Base-by-base conservation (phyloP, 75 land plant genomes). In the Azolla pinnata region DNA sequence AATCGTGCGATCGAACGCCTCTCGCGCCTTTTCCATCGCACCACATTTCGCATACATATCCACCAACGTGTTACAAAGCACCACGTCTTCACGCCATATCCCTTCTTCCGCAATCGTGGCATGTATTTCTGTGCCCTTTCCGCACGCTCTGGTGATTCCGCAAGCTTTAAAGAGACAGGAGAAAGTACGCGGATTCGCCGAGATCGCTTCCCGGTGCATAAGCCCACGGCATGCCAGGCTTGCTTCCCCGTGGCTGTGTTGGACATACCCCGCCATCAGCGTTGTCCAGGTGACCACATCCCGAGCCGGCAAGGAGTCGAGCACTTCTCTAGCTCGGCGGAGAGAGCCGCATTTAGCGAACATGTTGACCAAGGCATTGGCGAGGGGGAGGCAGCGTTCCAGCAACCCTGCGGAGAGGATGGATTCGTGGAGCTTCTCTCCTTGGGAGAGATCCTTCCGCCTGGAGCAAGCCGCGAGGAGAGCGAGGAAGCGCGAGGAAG, bases 41-140 rank as follows among this genome's bases (percentile, higher is more conserved):
- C 81, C 81, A 60, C 70, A 77, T 14, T 27, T 56, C 5, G 55
- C 57, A 67, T 84, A 84, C 72, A 84, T 64, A 31, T 78, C 64
- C 59, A 84, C 64, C 52, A 84, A 46, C 29, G 78, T 58, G 62
- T 72, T 81, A 0, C 50, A 27, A 1, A 83, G 74, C 51, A 61
- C 74, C 26, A 71, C 44, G 60, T 77, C 59, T 14, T 60, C 48
- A 0, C n/a, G 29, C 52, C 71, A 63, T 49, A 77, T 70, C 26
- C 56, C 51, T 60, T 75, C 49, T 46, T 23, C 74, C 2, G 66
- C 7, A 21, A 56, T 46, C 40, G n/a, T n/a, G n/a, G 44, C 50
- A 57, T 75, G 81, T 10, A 78, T 19, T 56, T 28, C 51, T 30
- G 26, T 40, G 0, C 83, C 83, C 2, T 47, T 46, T 18, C 21